Conservation (phyloP, 352 stramenopile species). For the Peronospora tabacina region DNA sequence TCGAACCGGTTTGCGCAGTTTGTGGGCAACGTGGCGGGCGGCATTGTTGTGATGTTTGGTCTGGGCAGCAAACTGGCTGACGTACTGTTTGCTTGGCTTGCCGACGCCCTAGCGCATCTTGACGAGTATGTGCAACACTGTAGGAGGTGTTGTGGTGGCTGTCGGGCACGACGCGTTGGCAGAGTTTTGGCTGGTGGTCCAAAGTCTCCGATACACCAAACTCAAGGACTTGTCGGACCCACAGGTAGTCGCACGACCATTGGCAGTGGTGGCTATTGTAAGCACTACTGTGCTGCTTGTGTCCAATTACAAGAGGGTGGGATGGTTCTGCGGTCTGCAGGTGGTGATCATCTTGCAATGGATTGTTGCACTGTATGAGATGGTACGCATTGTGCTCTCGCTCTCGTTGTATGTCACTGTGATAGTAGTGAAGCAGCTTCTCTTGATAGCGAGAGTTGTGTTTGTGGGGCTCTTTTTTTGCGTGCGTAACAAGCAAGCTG, state of each 20-base stretch:
- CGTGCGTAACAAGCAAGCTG: slow-evolving; percentile 44
- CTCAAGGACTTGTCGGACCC: slow-evolving; percentile 34
- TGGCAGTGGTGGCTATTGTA: slow-evolving; percentile 22
- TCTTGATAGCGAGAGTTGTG: slow-evolving; percentile 18
- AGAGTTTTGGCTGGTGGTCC: slow-evolving; percentile 31
- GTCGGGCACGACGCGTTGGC: slow-evolving; percentile 17
- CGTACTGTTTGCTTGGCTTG: slow-evolving; percentile 20
- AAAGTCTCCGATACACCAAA: slow-evolving; percentile 22
- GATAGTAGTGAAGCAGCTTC: slow-evolving; percentile 40
- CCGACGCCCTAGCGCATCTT: slow-evolving; percentile 26
- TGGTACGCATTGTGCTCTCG: slow-evolving; percentile 51
- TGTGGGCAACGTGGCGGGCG: slow-evolving; percentile 51
- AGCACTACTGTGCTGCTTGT: slow-evolving; percentile 21
- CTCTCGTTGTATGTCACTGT: slow-evolving; percentile 42
- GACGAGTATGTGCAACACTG: slow-evolving; percentile 22
- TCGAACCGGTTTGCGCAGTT: slow-evolving; percentile 53
- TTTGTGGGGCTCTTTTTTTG: slow-evolving; percentile 37
- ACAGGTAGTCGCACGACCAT: slow-evolving; percentile 27
- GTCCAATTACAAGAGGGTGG: slow-evolving; percentile 54
- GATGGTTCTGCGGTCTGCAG: slow-evolving; percentile 52
- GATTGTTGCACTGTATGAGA: slow-evolving; percentile 58
- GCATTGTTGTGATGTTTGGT: slow-evolving; percentile 36
- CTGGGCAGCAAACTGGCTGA: slow-evolving; percentile 35
- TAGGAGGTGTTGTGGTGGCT: neutral
- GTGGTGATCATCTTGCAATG: slow-evolving; percentile 54